Base-by-base conservation (phyloP, 2,329 filamentous ascomycete species). In the Xylariaceae sp. region DNA sequence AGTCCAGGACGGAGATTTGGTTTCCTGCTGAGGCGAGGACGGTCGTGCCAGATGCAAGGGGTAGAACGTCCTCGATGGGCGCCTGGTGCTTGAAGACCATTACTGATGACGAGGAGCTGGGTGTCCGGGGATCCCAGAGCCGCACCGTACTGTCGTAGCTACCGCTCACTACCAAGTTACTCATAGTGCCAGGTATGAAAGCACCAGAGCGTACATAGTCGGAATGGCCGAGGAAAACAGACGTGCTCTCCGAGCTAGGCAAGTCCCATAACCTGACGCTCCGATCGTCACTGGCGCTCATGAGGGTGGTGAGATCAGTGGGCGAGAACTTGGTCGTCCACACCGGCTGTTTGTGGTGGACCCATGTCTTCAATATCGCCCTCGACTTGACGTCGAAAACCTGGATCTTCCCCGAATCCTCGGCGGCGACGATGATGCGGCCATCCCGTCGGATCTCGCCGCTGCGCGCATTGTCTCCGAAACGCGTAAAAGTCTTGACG, bases 31-130 rank as follows among this genome's bases (percentile, higher is more conserved):
- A 84, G 9, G 91, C 91, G 35, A 96, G 80, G 29, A 99, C 77
- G 3, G 89, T 91, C 3, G 91, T 96, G 47, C 90, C 91, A 1
- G 88, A 89, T 6, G 89, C 85, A 73, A 96, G 84, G 5, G 92
- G 85, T 3, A 97, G 77, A n/a, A 99, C 87, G 50, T 84, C 80
- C 72, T 99, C 94, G 27, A 99, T 81, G 1, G 92, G 87, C 12
- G 88, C 88, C n/a, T 85, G 81, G 74, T 96, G 91, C 76, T 95
- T 94, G 76, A 99, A 97, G 0, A 88, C 89, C 86, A 99, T 94
- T 60, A 91, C 90, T 5, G 71, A 78, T 66, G 73, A 79, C 67
- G 71, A 78, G 66, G 73, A 78, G 68, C 71, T 82, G 61, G 85
- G 83, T 37, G 85, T 83, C 62, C 94, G 81, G 1, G 91, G 86